phyloP scores from a whole-genome alignment of 345 rosid species.

The Eucalyptus polybractea region DNA sequence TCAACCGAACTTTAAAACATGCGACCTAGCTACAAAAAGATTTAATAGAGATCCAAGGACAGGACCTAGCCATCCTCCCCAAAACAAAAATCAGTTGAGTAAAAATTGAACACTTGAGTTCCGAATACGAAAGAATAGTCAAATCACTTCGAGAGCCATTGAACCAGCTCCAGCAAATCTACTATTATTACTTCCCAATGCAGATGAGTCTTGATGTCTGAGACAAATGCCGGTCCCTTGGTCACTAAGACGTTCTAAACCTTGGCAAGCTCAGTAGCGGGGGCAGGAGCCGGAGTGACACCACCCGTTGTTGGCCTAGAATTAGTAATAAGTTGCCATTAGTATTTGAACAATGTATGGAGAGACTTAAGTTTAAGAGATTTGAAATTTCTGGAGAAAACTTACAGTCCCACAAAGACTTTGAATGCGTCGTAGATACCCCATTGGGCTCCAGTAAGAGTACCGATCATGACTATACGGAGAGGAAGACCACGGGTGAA shows the following conservation, averaged over 20 bases:
- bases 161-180: constrained; percentile 11
- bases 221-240: background rate
- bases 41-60: constrained; percentile 1
- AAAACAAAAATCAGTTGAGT: background rate
- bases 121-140: constrained; percentile 15
- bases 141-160: constrained; percentile 6
- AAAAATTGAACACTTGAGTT: background rate
- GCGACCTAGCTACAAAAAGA: constrained; percentile 17
- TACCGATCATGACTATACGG: constrained; percentile 89
- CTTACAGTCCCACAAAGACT: constrained; percentile 94
- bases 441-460: constrained; percentile 95
- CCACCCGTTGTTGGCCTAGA: constrained; percentile 99
- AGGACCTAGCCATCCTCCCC: constrained; percentile 23
- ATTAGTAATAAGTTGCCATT: background rate
- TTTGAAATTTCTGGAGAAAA: background rate
- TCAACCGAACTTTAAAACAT: background rate
- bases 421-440: constrained; percentile 85
- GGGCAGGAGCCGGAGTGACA: constrained; percentile 43
- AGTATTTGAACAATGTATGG: background rate
- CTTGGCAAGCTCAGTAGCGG: constrained; percentile 28
- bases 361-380: background rate
- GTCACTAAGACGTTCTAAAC: constrained; percentile 1
- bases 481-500: constrained; percentile 91
- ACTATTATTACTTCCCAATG: constrained; percentile 10
- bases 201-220: background rate